A percentile compares a stretch with the other conserved stretches of the same genome.
These are phyloP conservation scores for Luffa acutangula DNA, from an alignment of 306 rosid species.

Conservation along the genomic window DNA sequence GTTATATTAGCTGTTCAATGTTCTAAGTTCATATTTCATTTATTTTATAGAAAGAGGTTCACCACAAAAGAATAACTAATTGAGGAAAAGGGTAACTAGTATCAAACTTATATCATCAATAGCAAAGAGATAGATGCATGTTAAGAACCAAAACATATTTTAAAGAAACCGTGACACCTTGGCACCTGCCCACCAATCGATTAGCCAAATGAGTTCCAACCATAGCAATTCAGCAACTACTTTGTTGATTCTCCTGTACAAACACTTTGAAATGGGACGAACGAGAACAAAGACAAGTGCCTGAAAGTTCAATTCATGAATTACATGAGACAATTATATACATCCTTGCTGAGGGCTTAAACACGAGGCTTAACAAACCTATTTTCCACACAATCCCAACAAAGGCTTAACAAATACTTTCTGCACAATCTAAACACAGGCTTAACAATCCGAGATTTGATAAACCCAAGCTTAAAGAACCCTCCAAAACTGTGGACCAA, in stretches of 20 bases:
- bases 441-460: background rate
- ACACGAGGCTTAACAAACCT: background rate
- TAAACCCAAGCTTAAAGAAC: background rate
- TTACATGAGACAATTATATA: background rate
- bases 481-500: background rate
- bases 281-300: constrained; percentile 44
- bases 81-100: background rate
- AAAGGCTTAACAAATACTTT: background rate
- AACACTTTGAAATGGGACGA: constrained; percentile 54
- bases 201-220: constrained; percentile 75
- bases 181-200: constrained; percentile 88
- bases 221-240: constrained; percentile 60
- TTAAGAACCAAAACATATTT: background rate
- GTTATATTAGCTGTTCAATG: background rate
- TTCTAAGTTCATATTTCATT: background rate
- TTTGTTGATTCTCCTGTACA: constrained; percentile 56
- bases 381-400: background rate
- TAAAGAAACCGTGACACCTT: constrained; percentile 36
- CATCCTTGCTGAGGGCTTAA: background rate
- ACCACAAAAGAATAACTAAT: background rate
- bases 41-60: background rate
- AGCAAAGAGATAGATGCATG: constrained; percentile 5
- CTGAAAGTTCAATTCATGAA: constrained; percentile 27
- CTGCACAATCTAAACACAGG: background rate
- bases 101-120: background rate